Conservation (phyloP, 768 basidiomycete species). For the Pisolithus microcarpus region DNA sequence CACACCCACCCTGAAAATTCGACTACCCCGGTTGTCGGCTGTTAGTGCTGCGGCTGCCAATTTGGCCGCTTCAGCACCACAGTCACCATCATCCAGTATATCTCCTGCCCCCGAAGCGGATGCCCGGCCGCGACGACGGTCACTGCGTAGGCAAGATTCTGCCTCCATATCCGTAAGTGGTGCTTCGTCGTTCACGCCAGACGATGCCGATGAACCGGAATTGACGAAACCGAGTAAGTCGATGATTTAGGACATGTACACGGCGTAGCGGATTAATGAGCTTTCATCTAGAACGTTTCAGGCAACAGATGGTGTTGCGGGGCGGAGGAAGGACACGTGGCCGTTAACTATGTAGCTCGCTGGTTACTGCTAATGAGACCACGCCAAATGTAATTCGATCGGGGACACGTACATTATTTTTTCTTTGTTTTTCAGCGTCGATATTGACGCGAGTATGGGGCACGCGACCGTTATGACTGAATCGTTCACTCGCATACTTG, state of each 20-base stretch:
- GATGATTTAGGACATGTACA: background rate
- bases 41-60: conserved; percentile 21
- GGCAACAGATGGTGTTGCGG: too few species aligned
- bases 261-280: too few species aligned
- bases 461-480: too few species aligned
- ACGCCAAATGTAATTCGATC: too few species aligned
- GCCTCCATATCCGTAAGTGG: conserved; percentile 26
- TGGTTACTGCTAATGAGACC: too few species aligned
- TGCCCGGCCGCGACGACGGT: conserved; percentile 25
- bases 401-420: too few species aligned
- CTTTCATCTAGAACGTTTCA: conserved; percentile 10
- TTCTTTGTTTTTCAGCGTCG: too few species aligned
- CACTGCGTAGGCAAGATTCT: conserved; percentile 22
- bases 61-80: conserved; percentile 11
- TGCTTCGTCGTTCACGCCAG: conserved; percentile 25
- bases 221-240: conserved; percentile 23
- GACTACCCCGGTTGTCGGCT: conserved; percentile 25
- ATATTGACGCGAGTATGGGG: too few species aligned
- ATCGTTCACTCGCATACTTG: too few species aligned
- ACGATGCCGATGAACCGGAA: conserved; percentile 21
- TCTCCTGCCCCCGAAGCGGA: conserved; percentile 22
- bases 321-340: too few species aligned
- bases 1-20: conserved; percentile 30
- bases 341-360: too few species aligned
- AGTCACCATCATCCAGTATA: conserved; percentile 15